Evolutionary conservation across 2,329 filamentous ascomycete species (phyloP).

Genomic region (Tolypocladium cylindrosporum): DNA sequence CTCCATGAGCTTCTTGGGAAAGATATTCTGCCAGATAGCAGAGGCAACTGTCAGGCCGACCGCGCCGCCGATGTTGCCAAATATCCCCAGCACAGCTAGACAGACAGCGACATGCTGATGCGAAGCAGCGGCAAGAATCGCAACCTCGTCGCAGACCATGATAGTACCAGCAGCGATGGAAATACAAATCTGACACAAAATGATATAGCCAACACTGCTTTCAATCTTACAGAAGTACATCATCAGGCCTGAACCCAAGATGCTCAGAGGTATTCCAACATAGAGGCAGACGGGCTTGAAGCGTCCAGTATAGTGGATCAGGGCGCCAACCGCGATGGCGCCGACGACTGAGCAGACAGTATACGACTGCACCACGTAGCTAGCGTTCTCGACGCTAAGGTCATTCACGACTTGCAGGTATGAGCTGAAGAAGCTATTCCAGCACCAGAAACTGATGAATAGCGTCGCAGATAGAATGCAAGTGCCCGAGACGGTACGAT

Average conservation of each 20-base stretch:
- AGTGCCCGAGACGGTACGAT: slow-evolving; percentile 38
- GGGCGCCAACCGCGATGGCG: slow-evolving; percentile 33
- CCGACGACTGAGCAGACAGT: slow-evolving; percentile 38
- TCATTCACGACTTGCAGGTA: slow-evolving; percentile 44
- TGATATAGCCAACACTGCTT: slow-evolving; percentile 38
- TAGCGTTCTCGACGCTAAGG: slow-evolving; percentile 35
- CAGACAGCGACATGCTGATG: slow-evolving; percentile 47
- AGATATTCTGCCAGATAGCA: slow-evolving; percentile 50
- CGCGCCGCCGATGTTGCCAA: slow-evolving; percentile 47
- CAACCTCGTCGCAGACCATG: slow-evolving; percentile 47
- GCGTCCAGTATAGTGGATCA: slow-evolving; percentile 37
- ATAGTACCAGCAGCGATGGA: slow-evolving; percentile 47
- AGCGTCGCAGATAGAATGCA: slow-evolving; percentile 27
- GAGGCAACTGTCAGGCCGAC: slow-evolving; percentile 47
- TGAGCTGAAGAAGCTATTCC: slow-evolving; percentile 39
- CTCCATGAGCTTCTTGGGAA: slow-evolving; percentile 36
- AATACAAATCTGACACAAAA: slow-evolving; percentile 52
- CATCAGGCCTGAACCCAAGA: slow-evolving; percentile 46
- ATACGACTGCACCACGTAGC: slow-evolving; percentile 39
- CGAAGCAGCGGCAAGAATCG: slow-evolving; percentile 44
- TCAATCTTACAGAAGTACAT: slow-evolving; percentile 45
- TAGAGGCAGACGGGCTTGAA: slow-evolving; percentile 43
- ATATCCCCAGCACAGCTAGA: slow-evolving; percentile 45
- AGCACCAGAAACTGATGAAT: slow-evolving; percentile 34
- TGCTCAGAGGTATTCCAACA: slow-evolving; percentile 43